Base-by-base conservation (phyloP, 306 rosid genomes). In the Datisca glomerata region DNA sequence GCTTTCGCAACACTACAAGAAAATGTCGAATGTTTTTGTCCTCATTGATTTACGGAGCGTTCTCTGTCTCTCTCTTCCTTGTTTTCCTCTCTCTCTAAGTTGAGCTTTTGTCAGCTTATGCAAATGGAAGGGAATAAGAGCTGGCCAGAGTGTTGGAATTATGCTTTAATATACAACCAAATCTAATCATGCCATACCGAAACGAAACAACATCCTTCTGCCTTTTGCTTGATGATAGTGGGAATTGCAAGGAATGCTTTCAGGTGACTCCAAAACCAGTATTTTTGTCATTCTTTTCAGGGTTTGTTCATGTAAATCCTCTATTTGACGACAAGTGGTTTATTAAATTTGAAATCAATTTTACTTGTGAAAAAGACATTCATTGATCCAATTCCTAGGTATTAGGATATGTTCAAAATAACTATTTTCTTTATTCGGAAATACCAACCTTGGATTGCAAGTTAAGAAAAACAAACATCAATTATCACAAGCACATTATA, bases 111-210 rank as follows among this genome's bases (percentile, higher is more conserved):
- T 44, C 73, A 43, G 25, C 15, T 35, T 10, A 56, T 56, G 58
- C 13, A 24, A 65, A 45, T 57, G 69, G 72, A 73, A 39, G 61
- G 55, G 73, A 68, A 73, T 65, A 64, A 73, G 74, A 62, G 69
- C 64, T 58, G 78, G 65, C 65, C 60, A 41, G 24, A 53, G 10
- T 58, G n/a, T 55, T 47, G 69, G 70, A 40, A 18, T 22, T 6
- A 59, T 49, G 32, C 49, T 21, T n/a, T 18, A 21, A 21, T 44
- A 56, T 43, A 64, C 32, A 32, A 50, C n/a, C 53, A 57, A 40
- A 51, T 51, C 68, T 60, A 76, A 64, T 42, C 60, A 47, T 60
- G 78, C 63, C 29, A 51, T 12, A 55, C 39, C 69, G 67, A 53
- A 70, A 52, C 67, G 56, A 66, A 51, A 60, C 71, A 61, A 51